Conservation (phyloP, 805 yeast genomes). For the Novakomyces olei region DNA sequence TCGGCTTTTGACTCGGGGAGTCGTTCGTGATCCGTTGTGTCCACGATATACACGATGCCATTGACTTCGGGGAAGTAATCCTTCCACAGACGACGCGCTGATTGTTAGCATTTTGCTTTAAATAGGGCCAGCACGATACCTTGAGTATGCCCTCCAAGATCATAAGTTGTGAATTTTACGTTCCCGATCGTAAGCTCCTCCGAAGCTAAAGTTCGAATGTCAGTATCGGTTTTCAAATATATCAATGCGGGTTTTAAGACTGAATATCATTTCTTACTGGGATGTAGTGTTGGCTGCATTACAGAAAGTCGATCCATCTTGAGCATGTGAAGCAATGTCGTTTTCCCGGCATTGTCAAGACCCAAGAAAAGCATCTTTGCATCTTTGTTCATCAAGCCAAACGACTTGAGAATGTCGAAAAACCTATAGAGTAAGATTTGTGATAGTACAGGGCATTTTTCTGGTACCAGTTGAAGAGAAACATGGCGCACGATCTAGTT, state of each 20-base stretch:
- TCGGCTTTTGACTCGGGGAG: constrained; percentile 88
- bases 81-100: constrained; percentile 95
- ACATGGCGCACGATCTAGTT: constrained; percentile 6
- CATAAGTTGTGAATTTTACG: constrained; percentile 92
- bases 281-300: constrained; percentile 92
- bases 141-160: constrained; percentile 94
- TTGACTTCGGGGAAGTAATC: constrained; percentile 98
- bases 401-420: constrained; percentile 54
- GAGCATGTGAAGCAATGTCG: constrained; percentile 66
- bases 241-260: not conserved
- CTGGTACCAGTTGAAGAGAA: constrained; percentile 11
- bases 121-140: constrained; percentile 4
- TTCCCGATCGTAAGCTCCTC: constrained; percentile 94
- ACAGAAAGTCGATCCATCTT: constrained; percentile 94
- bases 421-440: constrained; percentile 18
- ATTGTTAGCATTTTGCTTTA: not conserved
- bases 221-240: not conserved
- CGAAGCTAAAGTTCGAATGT: too few species aligned
- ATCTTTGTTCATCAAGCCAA: constrained; percentile 80
- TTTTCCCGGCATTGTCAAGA: constrained; percentile 94
- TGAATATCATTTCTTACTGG: too few species aligned
- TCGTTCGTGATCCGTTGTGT: constrained; percentile 91
- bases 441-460: constrained; percentile 4
- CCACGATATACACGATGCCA: constrained; percentile 90
- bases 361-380: constrained; percentile 91